Conservation (phyloP, 441 rosid species). For the Macaranga tanarius region DNA sequence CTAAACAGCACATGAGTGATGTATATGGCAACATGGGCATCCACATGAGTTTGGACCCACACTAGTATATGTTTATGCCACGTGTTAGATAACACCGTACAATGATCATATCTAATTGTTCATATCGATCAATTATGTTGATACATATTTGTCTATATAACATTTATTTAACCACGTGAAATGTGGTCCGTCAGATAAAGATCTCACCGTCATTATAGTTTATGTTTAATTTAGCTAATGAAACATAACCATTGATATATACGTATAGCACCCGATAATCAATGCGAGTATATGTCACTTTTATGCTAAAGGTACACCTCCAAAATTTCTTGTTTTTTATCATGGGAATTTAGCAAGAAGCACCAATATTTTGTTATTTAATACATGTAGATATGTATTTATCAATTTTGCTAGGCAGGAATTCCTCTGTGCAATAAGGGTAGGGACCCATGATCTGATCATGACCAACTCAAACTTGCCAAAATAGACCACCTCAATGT, state of each 20-base stretch:
- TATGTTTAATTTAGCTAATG: slow-evolving; percentile 5
- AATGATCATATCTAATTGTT: slow-evolving; percentile 23
- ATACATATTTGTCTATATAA: not conserved
- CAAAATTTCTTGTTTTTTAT: not conserved
- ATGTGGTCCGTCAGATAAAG: slow-evolving; percentile 31
- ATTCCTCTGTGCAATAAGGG: too few relatives aligned
- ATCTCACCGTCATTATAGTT: slow-evolving; percentile 17
- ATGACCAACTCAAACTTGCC: not conserved
- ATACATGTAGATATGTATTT: not conserved
- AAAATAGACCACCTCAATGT: not conserved
- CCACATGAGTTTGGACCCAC: slow-evolving; percentile 33
- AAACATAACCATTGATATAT: not conserved
- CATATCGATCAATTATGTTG: not conserved
- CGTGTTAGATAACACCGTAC: slow-evolving; percentile 12
- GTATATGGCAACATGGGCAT: slow-evolving; percentile 39
- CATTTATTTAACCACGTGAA: slow-evolving; percentile 23
- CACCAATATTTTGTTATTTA: not conserved
- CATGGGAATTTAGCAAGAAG: not conserved
- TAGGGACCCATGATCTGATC: not conserved
- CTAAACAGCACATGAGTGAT: slow-evolving; percentile 28
- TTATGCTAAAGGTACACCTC: not conserved
- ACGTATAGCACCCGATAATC: not conserved
- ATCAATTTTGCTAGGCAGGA: not conserved
- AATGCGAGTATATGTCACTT: not conserved
- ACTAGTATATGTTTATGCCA: slow-evolving; percentile 6